Base-by-base conservation (phyloP, 331 rosid genomes). In the Phaseolus coccineus region DNA sequence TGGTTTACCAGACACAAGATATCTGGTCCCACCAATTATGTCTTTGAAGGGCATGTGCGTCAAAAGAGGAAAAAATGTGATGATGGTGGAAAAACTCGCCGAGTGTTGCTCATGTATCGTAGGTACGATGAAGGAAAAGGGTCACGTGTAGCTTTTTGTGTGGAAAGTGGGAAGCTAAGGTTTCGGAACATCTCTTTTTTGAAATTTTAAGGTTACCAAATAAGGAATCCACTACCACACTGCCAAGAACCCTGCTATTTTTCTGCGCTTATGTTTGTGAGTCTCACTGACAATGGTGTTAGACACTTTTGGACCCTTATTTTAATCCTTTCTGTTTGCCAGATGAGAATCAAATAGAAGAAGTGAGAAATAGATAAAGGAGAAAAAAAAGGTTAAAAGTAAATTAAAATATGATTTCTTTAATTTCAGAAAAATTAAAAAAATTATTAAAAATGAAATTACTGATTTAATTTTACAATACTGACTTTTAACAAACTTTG, bases 171-270 rank as follows among this genome's bases (percentile, higher is more conserved):
- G 35, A 47, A 68, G 16, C 11, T 22, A 10, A 42, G 22, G 50
- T 28, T 79, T 37, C 6, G 77, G 37, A 40, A 22, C 52, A 55
- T 65, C 15, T 71, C 35, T 27, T 85, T 84, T 81, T 30, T 30
- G 44, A 47, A 28, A 74, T 63, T 83, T 87, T 88, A 87, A 90
- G 96, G 94, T 90, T 92, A 81, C 97, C 75, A 79, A 69, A 86
- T 83, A 47, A 72, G 91, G 96, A 82, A 90, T 69, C 57, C 24
- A 0, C 16, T 10, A 40, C 35, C 6, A 27, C 35, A 11, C 9
- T 67, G 37, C 6, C 37, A 67, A 67, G 42, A 42, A 8, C 73
- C 37, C 39, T 42, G 24, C 25, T 68, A 44, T 68, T 40, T 40
- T 4, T n/a, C 39, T 39, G 33, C n/a, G 22, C 10, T 0, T 44